phyloP scores from a whole-genome alignment of 768 basidiomycete species.

The Tulasnella sp. region DNA sequence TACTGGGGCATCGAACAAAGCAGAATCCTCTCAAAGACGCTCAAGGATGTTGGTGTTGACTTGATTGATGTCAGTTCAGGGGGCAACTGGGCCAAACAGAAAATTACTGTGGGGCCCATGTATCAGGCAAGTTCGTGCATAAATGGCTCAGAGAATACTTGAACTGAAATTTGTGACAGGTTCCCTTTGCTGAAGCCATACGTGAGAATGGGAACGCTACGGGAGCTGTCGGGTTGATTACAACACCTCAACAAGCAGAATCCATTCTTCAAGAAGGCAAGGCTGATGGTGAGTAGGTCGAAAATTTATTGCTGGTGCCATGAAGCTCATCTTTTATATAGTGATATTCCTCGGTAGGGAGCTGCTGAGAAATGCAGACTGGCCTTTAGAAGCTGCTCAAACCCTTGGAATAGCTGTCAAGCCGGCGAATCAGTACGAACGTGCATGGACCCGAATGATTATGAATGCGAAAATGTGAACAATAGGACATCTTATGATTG shows the following conservation, averaged over 20 bases:
- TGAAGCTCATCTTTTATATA: too few relatives aligned
- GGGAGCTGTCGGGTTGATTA: constrained; percentile 62
- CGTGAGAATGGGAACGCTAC: constrained; percentile 45
- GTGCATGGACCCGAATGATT: constrained; percentile 38
- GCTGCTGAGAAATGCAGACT: constrained; percentile 52
- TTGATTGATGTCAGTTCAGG: constrained; percentile 62
- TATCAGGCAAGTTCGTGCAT: constrained; percentile 54
- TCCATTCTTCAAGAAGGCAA: constrained; percentile 50
- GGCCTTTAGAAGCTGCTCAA: constrained; percentile 36
- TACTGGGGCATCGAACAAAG: constrained; percentile 74
- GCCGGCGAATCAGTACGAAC: constrained; percentile 58
- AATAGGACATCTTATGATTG: too few relatives aligned
- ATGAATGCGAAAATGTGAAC: too few relatives aligned
- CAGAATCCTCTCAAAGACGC: constrained; percentile 39
- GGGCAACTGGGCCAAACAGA: constrained; percentile 49
- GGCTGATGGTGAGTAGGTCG: too few relatives aligned
- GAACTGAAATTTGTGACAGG: constrained; percentile 34
- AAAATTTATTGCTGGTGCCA: too few relatives aligned
- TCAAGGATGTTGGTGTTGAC: constrained; percentile 54
- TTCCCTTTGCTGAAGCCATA: constrained; percentile 53
- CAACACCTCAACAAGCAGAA: constrained; percentile 47
- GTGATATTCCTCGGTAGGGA: constrained; percentile 55
- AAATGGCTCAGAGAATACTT: too few relatives aligned
- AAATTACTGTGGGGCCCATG: constrained; percentile 42
- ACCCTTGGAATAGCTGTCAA: constrained; percentile 52